Base-by-base conservation (phyloP, 1,284 basidiomycete species). In the Bjerkandera adusta region DNA sequence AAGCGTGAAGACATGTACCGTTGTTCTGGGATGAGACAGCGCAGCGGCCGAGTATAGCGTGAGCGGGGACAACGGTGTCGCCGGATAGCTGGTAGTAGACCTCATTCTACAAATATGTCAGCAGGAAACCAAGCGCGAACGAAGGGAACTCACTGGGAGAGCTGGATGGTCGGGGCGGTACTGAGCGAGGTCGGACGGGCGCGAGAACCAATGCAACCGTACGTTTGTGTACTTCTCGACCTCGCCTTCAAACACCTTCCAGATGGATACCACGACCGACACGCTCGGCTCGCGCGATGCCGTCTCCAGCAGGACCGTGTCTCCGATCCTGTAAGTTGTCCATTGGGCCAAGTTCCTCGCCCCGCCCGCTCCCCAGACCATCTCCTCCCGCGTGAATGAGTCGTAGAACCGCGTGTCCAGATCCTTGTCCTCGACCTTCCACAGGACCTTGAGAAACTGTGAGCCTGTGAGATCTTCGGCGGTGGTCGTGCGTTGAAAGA, bases 161-260 rank as follows among this genome's bases (percentile, higher is more conserved):
- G n/a, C n/a, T n/a, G n/a, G n/a, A n/a, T n/a, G n/a, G n/a, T n/a
- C n/a, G 2, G 75, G 75, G 29, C 83, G 70, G 43, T 77, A 62
- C 25, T 64, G 64, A 7, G 81, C 72, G 45, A 85, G 64, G 56
- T 86, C 78, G 1, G 65, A 63, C 1, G 81, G 82, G 18, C 79
- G 66, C 48, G 83, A 61, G 53, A 86, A 86, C 83, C 83, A 85
- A 52, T 85, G 84, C 29, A 85, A 61, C 27, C 76, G 70, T 29
- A 83, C 61, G 45, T 73, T 67, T 69, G 77, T 76, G n/a, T 34
- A 36, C n/a, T 25, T 21, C 36, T 61, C 61, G 33, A 51, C 56
- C 15, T 66, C 63, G 8, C 57, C 56, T 15, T 35, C 42, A 24
- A 49, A 49, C 16, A 73, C 68, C 48, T 83, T 76, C 82, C 82